These are phyloP conservation scores for Microdochium paspali DNA, from an alignment of 2,329 filamentous ascomycete genomes.

Conservation along the genomic window DNA sequence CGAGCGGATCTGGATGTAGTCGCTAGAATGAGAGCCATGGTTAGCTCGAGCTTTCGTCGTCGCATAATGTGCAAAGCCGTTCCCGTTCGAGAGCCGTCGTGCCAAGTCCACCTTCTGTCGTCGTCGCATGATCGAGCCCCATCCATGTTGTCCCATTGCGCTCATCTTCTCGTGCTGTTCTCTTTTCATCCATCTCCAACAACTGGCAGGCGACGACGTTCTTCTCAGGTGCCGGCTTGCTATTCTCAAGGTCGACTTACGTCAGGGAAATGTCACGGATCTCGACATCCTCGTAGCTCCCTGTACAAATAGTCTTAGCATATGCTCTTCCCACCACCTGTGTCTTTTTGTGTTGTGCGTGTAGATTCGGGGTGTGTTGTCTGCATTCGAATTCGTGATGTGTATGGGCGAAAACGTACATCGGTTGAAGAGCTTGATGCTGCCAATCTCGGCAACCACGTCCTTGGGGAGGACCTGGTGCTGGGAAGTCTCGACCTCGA, in stretches of 20 bases:
- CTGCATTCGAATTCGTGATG: constrained; percentile 6
- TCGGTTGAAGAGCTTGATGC: constrained; percentile 72
- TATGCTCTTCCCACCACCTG: background rate
- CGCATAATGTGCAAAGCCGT: constrained; percentile 8
- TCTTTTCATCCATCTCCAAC: background rate
- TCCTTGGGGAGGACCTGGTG: constrained; percentile 67
- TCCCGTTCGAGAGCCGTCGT: background rate
- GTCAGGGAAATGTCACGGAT: constrained; percentile 99
- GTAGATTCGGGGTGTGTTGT: constrained; percentile 1
- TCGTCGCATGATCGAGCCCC: too few species aligned
- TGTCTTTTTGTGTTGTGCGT: background rate
- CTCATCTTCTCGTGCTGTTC: too few species aligned
- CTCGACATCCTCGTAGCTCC: constrained; percentile 94
- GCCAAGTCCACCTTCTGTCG: too few species aligned
- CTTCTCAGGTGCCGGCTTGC: background rate
- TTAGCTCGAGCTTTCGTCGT: constrained; percentile 20
- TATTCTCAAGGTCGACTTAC: constrained; percentile 52
- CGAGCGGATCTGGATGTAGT: constrained; percentile 99
- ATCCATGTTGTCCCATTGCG: too few species aligned
- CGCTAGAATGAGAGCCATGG: constrained; percentile 45
- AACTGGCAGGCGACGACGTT: background rate
- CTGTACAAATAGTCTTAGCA: constrained; percentile 7
- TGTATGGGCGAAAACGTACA: constrained; percentile 13
- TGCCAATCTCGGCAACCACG: constrained; percentile 64
- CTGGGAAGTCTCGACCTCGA: constrained; percentile 64